These are phyloP conservation scores for Candida qinlingensis DNA, from an alignment of 805 yeast species.

Conservation along the genomic window DNA sequence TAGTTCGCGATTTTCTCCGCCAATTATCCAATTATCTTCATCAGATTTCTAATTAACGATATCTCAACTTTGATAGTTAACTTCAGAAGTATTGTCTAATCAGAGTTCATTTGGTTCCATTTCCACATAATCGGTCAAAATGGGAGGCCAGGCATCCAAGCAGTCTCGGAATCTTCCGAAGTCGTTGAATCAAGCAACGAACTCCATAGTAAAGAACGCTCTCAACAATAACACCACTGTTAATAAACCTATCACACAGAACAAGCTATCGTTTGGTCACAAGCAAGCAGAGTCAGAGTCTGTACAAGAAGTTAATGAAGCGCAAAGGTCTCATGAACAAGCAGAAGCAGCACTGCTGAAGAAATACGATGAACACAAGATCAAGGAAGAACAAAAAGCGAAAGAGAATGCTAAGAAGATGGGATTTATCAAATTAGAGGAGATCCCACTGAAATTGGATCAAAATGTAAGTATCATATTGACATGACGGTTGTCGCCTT, in stretches of 20 bases:
- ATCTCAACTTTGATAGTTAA: too few species aligned
- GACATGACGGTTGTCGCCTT: too few species aligned
- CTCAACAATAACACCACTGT: not conserved
- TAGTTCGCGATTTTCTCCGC: too few species aligned
- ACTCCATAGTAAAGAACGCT: not conserved
- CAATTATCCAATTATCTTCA: too few species aligned
- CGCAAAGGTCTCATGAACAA: too few species aligned
- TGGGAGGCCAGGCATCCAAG: slow-evolving; percentile 10
- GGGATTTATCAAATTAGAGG: slow-evolving; percentile 13
- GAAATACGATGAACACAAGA: slow-evolving; percentile 16
- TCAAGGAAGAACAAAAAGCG: not conserved
- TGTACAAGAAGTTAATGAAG: too few species aligned
- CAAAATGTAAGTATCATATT: slow-evolving; percentile 6
- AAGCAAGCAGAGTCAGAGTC: not conserved
- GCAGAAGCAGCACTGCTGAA: not conserved
- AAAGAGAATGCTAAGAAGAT: slow-evolving; percentile 14
- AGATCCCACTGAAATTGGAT: slow-evolving; percentile 16
- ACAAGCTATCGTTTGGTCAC: not conserved
- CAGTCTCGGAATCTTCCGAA: slow-evolving; percentile 8
- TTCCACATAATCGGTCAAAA: not conserved
- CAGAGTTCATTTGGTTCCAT: not conserved
- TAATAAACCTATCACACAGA: not conserved
- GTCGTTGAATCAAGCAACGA: not conserved
- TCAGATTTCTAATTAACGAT: too few species aligned
- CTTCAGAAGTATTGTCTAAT: too few species aligned